A percentile compares a stretch with the other conserved stretches of the same genome.
Evolutionary conservation across 148 eudicot species (phyloP).

Genomic region (Persicaria tinctoria): DNA sequence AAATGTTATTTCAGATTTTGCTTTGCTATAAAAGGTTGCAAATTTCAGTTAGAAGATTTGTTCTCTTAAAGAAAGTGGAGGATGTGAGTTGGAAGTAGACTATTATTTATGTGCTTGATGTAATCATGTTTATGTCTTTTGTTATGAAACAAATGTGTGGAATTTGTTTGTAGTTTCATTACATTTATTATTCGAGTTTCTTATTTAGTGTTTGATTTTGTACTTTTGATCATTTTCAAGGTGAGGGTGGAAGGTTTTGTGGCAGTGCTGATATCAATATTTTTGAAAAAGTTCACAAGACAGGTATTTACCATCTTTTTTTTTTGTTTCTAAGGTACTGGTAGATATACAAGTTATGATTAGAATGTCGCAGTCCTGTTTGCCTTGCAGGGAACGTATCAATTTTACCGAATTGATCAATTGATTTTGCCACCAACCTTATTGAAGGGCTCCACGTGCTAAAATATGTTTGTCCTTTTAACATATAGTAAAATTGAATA

Average conservation of each 20-base stretch:
- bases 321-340: neutral
- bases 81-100: neutral
- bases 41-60: neutral
- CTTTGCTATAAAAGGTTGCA: too few species aligned
- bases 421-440: too few species aligned
- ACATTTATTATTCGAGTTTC: neutral
- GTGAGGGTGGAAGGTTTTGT: constrained; percentile 67
- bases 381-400: too few species aligned
- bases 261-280: constrained; percentile 85
- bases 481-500: too few species aligned
- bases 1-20: too few species aligned
- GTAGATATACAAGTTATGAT: too few species aligned
- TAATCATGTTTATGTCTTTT: neutral
- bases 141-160: neutral
- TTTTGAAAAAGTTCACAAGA: constrained; percentile 61
- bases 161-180: neutral
- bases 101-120: neutral
- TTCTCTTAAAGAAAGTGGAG: neutral
- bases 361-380: too few species aligned
- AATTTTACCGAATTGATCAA: too few species aligned
- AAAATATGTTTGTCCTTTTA: too few species aligned
- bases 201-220: neutral
- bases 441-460: too few species aligned
- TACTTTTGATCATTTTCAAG: constrained; percentile 26
- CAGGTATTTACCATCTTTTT: constrained; percentile 37